Percentiles rank a stretch among this genome's conserved stretches.
Conservation (phyloP, 495 filamentous ascomycete species). For the Penicillium chermesinum region DNA sequence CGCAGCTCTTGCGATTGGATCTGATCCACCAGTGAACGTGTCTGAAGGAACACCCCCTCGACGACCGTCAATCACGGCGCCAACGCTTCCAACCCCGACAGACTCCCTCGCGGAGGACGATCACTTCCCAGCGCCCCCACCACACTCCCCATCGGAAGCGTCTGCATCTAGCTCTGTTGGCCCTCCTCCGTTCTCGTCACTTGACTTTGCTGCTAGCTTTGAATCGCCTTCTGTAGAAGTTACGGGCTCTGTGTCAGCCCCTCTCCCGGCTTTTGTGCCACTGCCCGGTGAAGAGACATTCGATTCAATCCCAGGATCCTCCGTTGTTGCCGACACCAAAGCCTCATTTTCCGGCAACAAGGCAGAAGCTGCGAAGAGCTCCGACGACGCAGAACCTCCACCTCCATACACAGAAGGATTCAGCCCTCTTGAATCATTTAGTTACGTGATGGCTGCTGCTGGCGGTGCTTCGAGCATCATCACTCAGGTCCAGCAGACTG, state of each 20-base stretch:
- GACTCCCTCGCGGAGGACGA: slow-evolving; percentile 44
- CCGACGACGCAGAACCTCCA: slow-evolving; percentile 86
- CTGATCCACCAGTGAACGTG: slow-evolving; percentile 48
- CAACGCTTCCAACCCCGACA: slow-evolving; percentile 42
- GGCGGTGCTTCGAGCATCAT: slow-evolving; percentile 97
- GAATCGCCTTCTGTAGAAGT: slow-evolving; percentile 47
- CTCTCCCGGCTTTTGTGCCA: slow-evolving; percentile 55
- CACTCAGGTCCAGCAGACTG: slow-evolving; percentile 94
- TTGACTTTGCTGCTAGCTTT: slow-evolving; percentile 43
- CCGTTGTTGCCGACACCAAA: slow-evolving; percentile 72
- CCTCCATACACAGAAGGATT: slow-evolving; percentile 93
- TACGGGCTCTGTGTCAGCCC: slow-evolving; percentile 50
- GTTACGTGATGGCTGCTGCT: slow-evolving; percentile 96
- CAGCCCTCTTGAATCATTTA: slow-evolving; percentile 87
- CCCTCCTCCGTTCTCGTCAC: slow-evolving; percentile 61
- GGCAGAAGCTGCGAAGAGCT: slow-evolving; percentile 61
- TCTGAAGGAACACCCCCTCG: slow-evolving; percentile 58
- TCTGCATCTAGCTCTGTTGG: slow-evolving; percentile 53
- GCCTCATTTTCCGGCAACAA: slow-evolving; percentile 74
- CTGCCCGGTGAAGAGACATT: slow-evolving; percentile 33
- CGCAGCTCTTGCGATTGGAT: slow-evolving; percentile 16
- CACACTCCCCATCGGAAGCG: slow-evolving; percentile 60
- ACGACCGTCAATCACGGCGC: slow-evolving; percentile 61
- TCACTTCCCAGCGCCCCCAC: slow-evolving; percentile 55
- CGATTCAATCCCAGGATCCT: slow-evolving; percentile 48